These are phyloP conservation scores for Diplocarpon mali DNA, from an alignment of 2,329 filamentous ascomycete genomes.

Conservation along the genomic window DNA sequence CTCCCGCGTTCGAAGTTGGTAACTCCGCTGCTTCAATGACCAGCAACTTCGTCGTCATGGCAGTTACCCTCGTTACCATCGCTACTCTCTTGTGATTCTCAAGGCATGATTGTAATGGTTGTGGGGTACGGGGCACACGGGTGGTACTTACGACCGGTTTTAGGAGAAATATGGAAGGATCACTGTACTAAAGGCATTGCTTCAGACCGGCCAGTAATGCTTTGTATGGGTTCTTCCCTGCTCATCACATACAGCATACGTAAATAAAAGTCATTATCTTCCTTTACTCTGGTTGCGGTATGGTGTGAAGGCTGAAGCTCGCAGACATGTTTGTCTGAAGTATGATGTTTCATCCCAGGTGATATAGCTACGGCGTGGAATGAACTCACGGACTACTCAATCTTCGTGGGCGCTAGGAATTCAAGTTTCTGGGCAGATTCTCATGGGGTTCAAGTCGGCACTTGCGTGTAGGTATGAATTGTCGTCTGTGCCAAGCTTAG, in stretches of 20 bases:
- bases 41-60: conserved; percentile 13
- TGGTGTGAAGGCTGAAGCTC: no score
- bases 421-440: no score
- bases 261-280: conserved; percentile 8
- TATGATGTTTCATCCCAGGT: not conserved
- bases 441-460: no score
- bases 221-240: conserved; percentile 4
- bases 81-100: conserved; percentile 20
- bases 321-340: not conserved
- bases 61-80: conserved; percentile 16
- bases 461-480: no score
- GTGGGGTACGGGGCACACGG: not conserved
- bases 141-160: conserved; percentile 5
- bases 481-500: no score
- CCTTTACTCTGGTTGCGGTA: not conserved
- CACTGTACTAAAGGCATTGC: conserved; percentile 1
- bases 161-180: not conserved
- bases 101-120: not conserved
- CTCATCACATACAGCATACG: conserved; percentile 3
- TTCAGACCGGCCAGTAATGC: not conserved
- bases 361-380: no score
- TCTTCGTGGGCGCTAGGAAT: no score
- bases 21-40: conserved; percentile 12
- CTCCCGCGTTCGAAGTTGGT: not conserved
- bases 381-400: no score